These are phyloP conservation scores for Orbilia ellipsospora DNA, from an alignment of 2,329 filamentous ascomycete species.

Conservation along the genomic window DNA sequence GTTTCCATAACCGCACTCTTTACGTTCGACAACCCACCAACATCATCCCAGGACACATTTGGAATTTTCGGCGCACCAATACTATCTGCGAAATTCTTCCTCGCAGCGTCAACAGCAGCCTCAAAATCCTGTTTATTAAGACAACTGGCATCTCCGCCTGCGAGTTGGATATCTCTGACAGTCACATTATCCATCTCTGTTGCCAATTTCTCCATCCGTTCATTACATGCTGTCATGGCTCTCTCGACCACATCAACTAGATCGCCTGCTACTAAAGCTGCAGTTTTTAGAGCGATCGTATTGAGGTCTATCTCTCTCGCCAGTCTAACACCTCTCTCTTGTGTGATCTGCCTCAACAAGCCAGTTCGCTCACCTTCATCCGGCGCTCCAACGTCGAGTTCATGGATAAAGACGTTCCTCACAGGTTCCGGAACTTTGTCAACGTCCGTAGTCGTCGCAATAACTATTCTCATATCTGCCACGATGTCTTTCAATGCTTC, in stretches of 20 bases:
- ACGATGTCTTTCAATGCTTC: conserved; percentile 85
- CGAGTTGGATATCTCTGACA: conserved; percentile 84
- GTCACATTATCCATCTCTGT: conserved; percentile 67
- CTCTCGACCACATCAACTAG: conserved; percentile 93
- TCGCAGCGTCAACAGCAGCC: conserved; percentile 89
- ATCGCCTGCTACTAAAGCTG: conserved; percentile 92
- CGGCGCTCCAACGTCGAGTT: conserved; percentile 90
- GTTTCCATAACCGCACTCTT: conserved; percentile 98
- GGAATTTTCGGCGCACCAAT: conserved; percentile 98
- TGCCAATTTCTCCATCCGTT: conserved; percentile 80
- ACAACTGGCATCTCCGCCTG: conserved; percentile 83
- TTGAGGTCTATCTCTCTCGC: conserved; percentile 85
- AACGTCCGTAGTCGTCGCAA: conserved; percentile 94
- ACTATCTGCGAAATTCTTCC: conserved; percentile 97
- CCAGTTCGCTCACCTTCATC: conserved; percentile 92
- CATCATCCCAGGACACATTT: conserved; percentile 95
- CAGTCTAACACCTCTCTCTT: conserved; percentile 78
- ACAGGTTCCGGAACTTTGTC: conserved; percentile 89
- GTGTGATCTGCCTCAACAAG: conserved; percentile 81
- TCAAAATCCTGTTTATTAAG: conserved; percentile 88
- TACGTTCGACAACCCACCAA: conserved; percentile 90
- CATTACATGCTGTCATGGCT: conserved; percentile 79
- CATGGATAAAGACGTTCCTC: conserved; percentile 91
- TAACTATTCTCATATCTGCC: conserved; percentile 80
- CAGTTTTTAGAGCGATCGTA: conserved; percentile 91